Base-by-base conservation (phyloP, 352 stramenopile species). In the Pythium dissotocum region DNA sequence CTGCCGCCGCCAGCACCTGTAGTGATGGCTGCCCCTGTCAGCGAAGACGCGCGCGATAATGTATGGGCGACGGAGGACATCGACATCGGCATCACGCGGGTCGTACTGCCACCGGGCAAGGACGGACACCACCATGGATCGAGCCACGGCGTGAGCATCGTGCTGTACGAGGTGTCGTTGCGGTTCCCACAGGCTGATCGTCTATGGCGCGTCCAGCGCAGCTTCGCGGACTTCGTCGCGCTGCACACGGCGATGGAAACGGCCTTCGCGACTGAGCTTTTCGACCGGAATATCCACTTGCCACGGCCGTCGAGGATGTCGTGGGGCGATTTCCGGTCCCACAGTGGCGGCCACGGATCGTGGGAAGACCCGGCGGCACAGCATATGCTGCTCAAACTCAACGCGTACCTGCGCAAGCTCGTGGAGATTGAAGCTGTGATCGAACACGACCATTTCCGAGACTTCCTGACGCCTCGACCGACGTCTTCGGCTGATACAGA, bases 321-420 rank as follows among this genome's bases (percentile, higher is more conserved):
- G 4, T 85, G 71, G 72, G 76, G 76, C 65, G 58, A 76, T 7
- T 71, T 81, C 40, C 61, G 64, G 1, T 66, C 70, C 40, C 18
- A 58, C 18, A 36, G 49, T 40, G 18, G 21, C 33, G 44, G 33
- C 49, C 57, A 30, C 21, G 48, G 42, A 26, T 38, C 28, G 4
- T 49, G 18, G n/a, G 70, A 76, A 1, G 69, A 77, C 30, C 42
- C 65, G 21, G 65, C 74, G 8, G 68, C 78, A 4, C 65, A 77
- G 60, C 77, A 79, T 24, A 71, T 86, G 30, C 67, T 73, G n/a
- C 64, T 71, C 28, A 76, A 83, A 60, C 69, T 91, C 32, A 91
- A 89, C 62, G 65, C 72, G 30, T 91, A 91, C 52, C 53, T 91
- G 62, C 83, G 83, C 64, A 78, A 80, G 54, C 67, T 91, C 32